These are phyloP conservation scores for Arthrobotrys pseudoclavata DNA, from an alignment of 2,329 filamentous ascomycete genomes.

Conservation along the genomic window DNA sequence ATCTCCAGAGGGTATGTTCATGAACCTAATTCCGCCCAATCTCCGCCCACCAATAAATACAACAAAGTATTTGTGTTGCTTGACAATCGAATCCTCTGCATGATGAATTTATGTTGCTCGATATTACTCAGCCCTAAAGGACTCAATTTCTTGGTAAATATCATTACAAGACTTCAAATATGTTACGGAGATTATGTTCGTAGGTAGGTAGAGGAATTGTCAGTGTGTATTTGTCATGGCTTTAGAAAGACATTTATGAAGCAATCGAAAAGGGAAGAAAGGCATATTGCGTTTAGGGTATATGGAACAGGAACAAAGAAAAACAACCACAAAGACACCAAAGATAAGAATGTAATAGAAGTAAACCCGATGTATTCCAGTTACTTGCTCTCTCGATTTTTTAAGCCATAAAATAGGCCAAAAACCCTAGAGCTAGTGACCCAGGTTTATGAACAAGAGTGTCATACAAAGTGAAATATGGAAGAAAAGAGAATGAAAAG, in stretches of 20 bases:
- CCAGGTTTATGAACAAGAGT: conserved; percentile 1
- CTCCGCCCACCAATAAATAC: conserved; percentile 37
- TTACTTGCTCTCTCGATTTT: not conserved
- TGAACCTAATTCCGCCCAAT: conserved; percentile 45
- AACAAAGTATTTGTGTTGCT: conserved; percentile 28
- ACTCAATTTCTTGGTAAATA: not conserved
- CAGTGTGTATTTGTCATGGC: not conserved
- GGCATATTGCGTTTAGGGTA: conserved; percentile 1
- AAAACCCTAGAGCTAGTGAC: not conserved
- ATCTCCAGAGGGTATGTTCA: conserved; percentile 11
- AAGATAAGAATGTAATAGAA: not conserved
- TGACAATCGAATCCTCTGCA: not conserved
- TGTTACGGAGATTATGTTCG: not conserved
- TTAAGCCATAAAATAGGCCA: conserved; percentile 1
- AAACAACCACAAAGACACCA: not conserved
- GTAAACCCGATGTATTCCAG: not conserved
- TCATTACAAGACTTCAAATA: not conserved
- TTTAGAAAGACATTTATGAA: not conserved
- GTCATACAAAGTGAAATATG: not conserved
- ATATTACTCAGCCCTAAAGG: not conserved
- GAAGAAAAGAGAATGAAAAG: not conserved
- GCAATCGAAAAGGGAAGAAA: not conserved
- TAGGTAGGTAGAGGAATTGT: not conserved
- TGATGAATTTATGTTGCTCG: too few species aligned
- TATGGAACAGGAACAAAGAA: not conserved